phyloP scores from a whole-genome alignment of 2,329 filamentous ascomycete genomes.

The Periconia sp. region DNA sequence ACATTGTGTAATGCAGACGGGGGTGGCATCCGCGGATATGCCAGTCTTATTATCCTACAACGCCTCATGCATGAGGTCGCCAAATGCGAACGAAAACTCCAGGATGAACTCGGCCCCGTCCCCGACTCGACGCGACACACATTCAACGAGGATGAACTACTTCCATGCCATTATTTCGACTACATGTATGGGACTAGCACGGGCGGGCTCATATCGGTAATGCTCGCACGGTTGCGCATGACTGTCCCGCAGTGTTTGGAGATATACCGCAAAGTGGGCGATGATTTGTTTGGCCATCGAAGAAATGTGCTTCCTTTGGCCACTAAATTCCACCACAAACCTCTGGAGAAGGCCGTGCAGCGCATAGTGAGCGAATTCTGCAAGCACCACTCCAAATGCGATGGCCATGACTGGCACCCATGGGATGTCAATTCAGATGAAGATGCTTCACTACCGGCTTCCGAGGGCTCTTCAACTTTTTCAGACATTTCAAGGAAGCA shows the following conservation, averaged over 20 bases:
- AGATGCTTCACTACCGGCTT: background rate
- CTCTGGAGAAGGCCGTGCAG: constrained; percentile 51
- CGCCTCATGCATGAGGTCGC: constrained; percentile 53
- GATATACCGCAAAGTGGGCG: constrained; percentile 50
- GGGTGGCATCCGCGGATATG: constrained; percentile 55
- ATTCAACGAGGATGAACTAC: constrained; percentile 46
- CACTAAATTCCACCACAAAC: constrained; percentile 54
- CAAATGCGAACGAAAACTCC: constrained; percentile 46
- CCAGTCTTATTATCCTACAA: constrained; percentile 52
- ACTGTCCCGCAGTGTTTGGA: constrained; percentile 51
- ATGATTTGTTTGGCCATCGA: constrained; percentile 51
- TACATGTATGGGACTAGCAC: constrained; percentile 57
- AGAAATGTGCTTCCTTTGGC: constrained; percentile 48
- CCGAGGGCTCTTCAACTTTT: background rate
- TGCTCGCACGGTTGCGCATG: constrained; percentile 54
- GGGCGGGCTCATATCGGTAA: constrained; percentile 55
- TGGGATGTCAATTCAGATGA: constrained; percentile 35
- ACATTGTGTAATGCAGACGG: constrained; percentile 41
- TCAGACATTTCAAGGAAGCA: constrained; percentile 16
- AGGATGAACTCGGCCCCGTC: constrained; percentile 47
- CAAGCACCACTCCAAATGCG: constrained; percentile 45
- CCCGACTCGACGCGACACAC: constrained; percentile 23
- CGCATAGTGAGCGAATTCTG: constrained; percentile 50
- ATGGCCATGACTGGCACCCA: constrained; percentile 49
- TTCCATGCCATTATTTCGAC: constrained; percentile 57